A percentile compares a stretch with the other conserved stretches of the same genome.
Conservation (phyloP, 306 rosid genomes). For the Dalbergia cultrata region DNA sequence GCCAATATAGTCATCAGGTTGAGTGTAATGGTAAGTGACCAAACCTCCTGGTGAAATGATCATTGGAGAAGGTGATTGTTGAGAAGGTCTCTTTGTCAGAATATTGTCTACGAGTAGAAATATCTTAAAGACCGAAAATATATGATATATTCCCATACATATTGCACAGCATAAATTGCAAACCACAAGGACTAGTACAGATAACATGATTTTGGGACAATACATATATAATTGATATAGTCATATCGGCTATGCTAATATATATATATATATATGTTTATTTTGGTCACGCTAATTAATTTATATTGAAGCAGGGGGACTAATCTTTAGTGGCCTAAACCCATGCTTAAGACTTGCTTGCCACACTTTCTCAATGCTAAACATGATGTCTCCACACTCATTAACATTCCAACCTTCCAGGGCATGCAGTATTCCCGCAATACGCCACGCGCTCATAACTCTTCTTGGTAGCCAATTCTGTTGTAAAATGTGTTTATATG, state of each 20-base stretch:
- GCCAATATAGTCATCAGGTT: too few species aligned
- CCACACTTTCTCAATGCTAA: constrained; percentile 66
- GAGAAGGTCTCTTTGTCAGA: too few species aligned
- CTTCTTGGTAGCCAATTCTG: constrained; percentile 86
- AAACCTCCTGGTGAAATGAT: too few species aligned
- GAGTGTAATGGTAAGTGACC: too few species aligned
- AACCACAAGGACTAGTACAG: not conserved
- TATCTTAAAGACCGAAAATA: too few species aligned
- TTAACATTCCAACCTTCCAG: constrained; percentile 72
- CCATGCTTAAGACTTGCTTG: constrained; percentile 72
- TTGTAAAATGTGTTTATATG: not conserved
- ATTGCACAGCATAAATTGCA: not conserved
- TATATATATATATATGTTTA: too few species aligned
- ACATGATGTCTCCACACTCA: constrained; percentile 64
- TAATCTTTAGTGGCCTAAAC: constrained; percentile 64
- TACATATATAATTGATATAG: not conserved
- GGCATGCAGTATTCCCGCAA: constrained; percentile 77
- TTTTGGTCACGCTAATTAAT: not conserved
- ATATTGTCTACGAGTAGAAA: too few species aligned
- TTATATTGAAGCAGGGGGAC: constrained; percentile 10
- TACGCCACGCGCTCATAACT: constrained; percentile 85
- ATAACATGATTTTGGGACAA: not conserved
- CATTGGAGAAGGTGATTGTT: too few species aligned
- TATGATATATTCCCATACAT: too few species aligned
- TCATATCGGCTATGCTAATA: too few species aligned